A percentile compares a stretch with the other conserved stretches of the same genome.
Conservation (phyloP, 2,329 filamentous ascomycete species). For the Aphanoascus verrucosus region DNA sequence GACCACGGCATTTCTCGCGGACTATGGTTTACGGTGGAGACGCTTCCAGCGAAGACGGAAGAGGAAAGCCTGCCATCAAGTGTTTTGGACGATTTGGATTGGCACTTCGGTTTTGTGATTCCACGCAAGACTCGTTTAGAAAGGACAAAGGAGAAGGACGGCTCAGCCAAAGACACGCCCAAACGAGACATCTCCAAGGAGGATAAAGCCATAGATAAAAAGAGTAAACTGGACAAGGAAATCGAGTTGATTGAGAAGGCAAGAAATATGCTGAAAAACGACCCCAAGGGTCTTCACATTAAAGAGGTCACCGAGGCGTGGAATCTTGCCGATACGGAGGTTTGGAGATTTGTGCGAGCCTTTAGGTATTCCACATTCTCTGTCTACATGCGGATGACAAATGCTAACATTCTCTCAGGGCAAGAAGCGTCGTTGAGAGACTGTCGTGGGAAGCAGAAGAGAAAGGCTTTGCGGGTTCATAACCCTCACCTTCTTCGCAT, state of each 20-base stretch:
- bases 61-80: constrained; percentile 46
- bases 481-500: constrained; percentile 13
- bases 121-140: constrained; percentile 44
- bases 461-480: constrained; percentile 43
- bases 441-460: constrained; percentile 52
- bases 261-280: constrained; percentile 35
- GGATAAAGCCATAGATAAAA: constrained; percentile 14
- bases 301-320: constrained; percentile 37
- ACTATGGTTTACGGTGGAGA: constrained; percentile 72
- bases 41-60: constrained; percentile 35
- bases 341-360: constrained; percentile 53
- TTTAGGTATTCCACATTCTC: constrained; percentile 32
- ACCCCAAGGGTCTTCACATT: constrained; percentile 28
- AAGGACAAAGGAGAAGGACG: constrained; percentile 25
- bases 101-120: constrained; percentile 78
- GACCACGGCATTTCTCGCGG: constrained; percentile 53
- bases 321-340: constrained; percentile 54
- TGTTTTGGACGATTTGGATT: constrained; percentile 59
- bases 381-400: not conserved
- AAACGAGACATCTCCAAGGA: constrained; percentile 1
- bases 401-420: constrained; percentile 26
- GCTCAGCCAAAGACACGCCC: constrained; percentile 13
- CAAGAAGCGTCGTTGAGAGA: constrained; percentile 46
- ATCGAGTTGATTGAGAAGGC: constrained; percentile 42
- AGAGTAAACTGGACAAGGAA: constrained; percentile 31